These are phyloP conservation scores for Colletotrichum kahawae DNA, from an alignment of 2,329 filamentous ascomycete genomes.

Conservation along the genomic window DNA sequence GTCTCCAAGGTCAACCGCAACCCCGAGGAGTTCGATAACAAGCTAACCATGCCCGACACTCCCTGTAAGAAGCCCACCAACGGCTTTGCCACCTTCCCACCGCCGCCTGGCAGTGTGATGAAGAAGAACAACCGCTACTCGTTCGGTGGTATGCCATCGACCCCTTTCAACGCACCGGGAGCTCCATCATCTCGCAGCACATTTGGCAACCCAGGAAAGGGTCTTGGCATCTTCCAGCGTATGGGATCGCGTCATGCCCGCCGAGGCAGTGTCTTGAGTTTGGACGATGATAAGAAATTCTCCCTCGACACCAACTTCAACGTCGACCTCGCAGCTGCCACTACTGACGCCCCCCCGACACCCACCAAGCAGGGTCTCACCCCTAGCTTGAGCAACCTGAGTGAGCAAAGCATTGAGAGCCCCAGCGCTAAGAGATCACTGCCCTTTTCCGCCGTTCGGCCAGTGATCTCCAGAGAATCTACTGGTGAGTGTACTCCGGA, in stretches of 20 bases:
- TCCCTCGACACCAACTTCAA: constrained; percentile 49
- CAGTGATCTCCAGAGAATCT: constrained; percentile 39
- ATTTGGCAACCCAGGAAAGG: constrained; percentile 62
- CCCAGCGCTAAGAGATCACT: constrained; percentile 53
- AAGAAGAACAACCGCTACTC: constrained; percentile 74
- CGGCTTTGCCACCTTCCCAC: constrained; percentile 71
- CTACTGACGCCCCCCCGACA: constrained; percentile 82
- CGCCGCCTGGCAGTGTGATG: constrained; percentile 61
- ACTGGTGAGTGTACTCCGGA: constrained; percentile 49
- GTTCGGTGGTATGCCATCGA: constrained; percentile 76
- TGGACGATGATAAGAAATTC: constrained; percentile 75
- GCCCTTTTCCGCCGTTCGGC: constrained; percentile 45
- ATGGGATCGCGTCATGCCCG: constrained; percentile 52
- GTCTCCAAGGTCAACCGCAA: constrained; percentile 94
- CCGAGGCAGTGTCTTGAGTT: constrained; percentile 76
- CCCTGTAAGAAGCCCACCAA: constrained; percentile 88
- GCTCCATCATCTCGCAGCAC: constrained; percentile 45
- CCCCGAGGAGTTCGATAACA: constrained; percentile 67
- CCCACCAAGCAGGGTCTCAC: constrained; percentile 77
- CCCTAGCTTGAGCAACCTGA: constrained; percentile 44
- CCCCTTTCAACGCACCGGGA: constrained; percentile 74
- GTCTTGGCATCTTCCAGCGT: constrained; percentile 70
- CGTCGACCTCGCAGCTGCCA: constrained; percentile 45
- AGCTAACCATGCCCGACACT: constrained; percentile 85
- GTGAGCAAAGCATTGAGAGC: constrained; percentile 46